Base-by-base conservation (phyloP, 192 early-diverging fungal genomes). In the Paraglomus brasilianum region DNA sequence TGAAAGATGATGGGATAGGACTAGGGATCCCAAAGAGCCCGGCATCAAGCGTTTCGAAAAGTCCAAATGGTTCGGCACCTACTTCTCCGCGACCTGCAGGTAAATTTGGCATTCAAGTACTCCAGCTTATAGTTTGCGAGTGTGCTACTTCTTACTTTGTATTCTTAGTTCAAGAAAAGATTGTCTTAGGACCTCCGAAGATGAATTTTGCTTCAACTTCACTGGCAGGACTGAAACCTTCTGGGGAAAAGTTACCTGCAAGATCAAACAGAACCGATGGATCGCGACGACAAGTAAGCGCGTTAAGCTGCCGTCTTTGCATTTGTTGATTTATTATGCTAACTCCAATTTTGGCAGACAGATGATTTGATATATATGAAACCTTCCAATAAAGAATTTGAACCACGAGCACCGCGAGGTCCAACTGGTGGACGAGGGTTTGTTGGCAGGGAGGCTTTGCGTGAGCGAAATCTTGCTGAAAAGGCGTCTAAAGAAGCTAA, bases 181-280 rank as follows among this genome's bases (percentile, higher is more conserved):
- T 82, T 47, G 74, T 82, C n/a, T 72, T 85, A 24, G 81, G 81
- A 5, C 83, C 83, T 47, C 81, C 83, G 15, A 85, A 85, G 47
- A 82, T 77, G 74, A 82, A 74, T 58, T 85, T 85, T 71, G 79
- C 81, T 5, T 85, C 83, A 14, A 82, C 83, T 15, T 75, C 78
- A 13, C 55, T 80, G 39, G 76, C 75, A 41, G 83, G 83, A 46
- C 47, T 85, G 46, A 85, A 85, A 66, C 62, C 69, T 42, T 59
- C 77, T 5, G 78, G 78, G 7, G 82, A 78, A 22, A 61, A 70
- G 15, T 30, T 62, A 38, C 41, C 57, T 5, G 1, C 50, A 39
- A 57, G 67, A 24, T 11, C 56, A 21, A 49, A 50, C 50, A 70
- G 67, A 53, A n/a, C 73, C 36, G 50, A 70, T 15, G 41, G 21